Conservation (phyloP, 495 filamentous ascomycete genomes). For the Astrocystis sublimbata region DNA sequence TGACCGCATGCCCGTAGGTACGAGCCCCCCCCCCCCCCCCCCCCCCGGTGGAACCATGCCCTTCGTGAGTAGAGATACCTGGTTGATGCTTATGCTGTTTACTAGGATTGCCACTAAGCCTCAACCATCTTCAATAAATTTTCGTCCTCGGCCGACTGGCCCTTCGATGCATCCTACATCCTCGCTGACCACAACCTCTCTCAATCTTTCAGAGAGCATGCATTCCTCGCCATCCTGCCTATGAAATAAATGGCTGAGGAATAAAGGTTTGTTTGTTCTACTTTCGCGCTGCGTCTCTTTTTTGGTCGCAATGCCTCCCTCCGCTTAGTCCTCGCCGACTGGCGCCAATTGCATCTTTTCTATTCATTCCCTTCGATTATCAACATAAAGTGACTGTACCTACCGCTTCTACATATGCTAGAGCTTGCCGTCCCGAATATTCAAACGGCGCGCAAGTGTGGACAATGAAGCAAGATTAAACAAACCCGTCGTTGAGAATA, state of each 20-base stretch:
- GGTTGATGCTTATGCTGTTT: neutral
- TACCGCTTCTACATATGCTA: constrained; percentile 52
- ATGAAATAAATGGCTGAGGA: neutral
- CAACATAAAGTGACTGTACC: neutral
- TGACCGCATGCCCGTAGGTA: too few species aligned
- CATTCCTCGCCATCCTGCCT: too few species aligned
- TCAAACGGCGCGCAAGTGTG: constrained; percentile 53
- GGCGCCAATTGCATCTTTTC: neutral
- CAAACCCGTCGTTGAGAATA: constrained; percentile 18
- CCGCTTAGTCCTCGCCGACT: neutral
- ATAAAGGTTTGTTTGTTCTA: neutral
- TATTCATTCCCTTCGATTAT: neutral
- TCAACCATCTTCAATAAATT: neutral
- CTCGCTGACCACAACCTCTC: neutral
- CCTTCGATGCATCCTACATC: too few species aligned
- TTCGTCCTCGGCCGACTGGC: neutral
- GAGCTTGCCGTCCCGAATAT: constrained; percentile 50
- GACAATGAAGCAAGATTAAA: constrained; percentile 55
- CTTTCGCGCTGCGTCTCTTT: neutral
- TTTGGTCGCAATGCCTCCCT: neutral
- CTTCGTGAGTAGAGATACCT: neutral
- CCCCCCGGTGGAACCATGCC: too few species aligned
- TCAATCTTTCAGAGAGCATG: too few species aligned
- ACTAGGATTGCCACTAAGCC: neutral
- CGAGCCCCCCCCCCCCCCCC: too few species aligned